phyloP scores from a whole-genome alignment of 2,329 filamentous ascomycete species.

The Beauveria bassiana region DNA sequence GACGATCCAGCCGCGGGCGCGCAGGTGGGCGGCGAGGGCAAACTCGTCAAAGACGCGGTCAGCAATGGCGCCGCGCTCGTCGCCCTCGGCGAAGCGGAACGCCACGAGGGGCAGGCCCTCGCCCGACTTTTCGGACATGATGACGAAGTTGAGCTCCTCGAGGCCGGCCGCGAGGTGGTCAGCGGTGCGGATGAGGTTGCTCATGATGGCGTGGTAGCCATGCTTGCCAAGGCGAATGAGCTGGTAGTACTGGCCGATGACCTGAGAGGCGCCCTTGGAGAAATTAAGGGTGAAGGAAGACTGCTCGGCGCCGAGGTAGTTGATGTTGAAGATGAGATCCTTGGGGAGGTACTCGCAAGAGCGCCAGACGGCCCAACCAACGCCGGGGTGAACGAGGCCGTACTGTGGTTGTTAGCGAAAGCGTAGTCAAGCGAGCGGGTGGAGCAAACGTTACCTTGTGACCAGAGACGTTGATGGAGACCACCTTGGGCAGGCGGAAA shows the following conservation, averaged over 20 bases:
- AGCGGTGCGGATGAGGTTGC: slow-evolving; percentile 80
- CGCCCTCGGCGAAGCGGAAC: slow-evolving; percentile 62
- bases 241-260: slow-evolving; percentile 97
- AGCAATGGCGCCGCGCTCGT: slow-evolving; percentile 39
- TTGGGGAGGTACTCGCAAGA: slow-evolving; percentile 74
- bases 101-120: slow-evolving; percentile 82
- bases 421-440: neutral
- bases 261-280: slow-evolving; percentile 87
- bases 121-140: slow-evolving; percentile 76
- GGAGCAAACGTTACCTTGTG: slow-evolving; percentile 59
- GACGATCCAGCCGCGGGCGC: slow-evolving; percentile 84
- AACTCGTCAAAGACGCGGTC: slow-evolving; percentile 66
- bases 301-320: slow-evolving; percentile 93
- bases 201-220: slow-evolving; percentile 89
- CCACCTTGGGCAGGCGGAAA: slow-evolving; percentile 79
- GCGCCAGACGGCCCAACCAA: slow-evolving; percentile 91
- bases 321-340: slow-evolving; percentile 98
- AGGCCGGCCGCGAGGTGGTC: slow-evolving; percentile 77
- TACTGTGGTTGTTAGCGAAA: slow-evolving; percentile 29
- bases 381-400: slow-evolving; percentile 72
- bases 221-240: slow-evolving; percentile 89
- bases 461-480: slow-evolving; percentile 89
- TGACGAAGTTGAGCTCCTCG: slow-evolving; percentile 69
- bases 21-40: slow-evolving; percentile 73
- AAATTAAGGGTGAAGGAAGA: slow-evolving; percentile 97